These are phyloP conservation scores for Dryas octopetala DNA, from an alignment of 306 rosid species.

Conservation along the genomic window DNA sequence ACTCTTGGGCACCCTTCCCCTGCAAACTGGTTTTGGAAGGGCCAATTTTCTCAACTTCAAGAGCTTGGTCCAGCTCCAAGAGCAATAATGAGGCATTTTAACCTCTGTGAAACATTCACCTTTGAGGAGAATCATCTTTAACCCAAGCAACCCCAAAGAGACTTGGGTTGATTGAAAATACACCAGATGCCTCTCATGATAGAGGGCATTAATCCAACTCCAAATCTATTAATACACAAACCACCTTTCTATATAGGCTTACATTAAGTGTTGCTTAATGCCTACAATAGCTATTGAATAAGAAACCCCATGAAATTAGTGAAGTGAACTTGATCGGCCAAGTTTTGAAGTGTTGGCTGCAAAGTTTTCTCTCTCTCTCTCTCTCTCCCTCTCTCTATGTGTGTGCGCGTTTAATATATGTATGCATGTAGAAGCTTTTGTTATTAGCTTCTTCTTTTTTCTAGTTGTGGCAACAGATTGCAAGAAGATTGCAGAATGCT, in stretches of 20 bases:
- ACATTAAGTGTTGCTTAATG: background rate
- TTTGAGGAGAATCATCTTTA: background rate
- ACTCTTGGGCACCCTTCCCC: background rate
- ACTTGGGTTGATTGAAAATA: background rate
- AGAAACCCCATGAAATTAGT: background rate
- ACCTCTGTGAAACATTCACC: background rate
- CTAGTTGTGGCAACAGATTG: slow-evolving; percentile 96
- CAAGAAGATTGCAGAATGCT: slow-evolving; percentile 83
- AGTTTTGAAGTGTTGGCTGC: background rate
- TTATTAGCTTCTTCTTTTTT: slow-evolving; percentile 17
- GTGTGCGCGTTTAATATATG: background rate
- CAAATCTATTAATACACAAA: background rate
- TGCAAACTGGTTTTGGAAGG: too few species aligned
- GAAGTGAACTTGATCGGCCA: background rate
- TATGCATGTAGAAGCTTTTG: background rate
- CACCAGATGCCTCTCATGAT: background rate
- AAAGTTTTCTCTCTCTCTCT: background rate
- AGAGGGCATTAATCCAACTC: background rate
- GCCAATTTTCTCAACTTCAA: background rate
- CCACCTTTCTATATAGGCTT: background rate
- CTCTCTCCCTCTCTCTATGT: background rate
- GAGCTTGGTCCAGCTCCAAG: background rate
- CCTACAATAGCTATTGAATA: background rate
- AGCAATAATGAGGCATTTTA: background rate
- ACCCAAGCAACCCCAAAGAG: background rate